Evolutionary conservation across 208 protist genomes (phyloP).

Genomic region (Herpetomonas muscarum): DNA sequence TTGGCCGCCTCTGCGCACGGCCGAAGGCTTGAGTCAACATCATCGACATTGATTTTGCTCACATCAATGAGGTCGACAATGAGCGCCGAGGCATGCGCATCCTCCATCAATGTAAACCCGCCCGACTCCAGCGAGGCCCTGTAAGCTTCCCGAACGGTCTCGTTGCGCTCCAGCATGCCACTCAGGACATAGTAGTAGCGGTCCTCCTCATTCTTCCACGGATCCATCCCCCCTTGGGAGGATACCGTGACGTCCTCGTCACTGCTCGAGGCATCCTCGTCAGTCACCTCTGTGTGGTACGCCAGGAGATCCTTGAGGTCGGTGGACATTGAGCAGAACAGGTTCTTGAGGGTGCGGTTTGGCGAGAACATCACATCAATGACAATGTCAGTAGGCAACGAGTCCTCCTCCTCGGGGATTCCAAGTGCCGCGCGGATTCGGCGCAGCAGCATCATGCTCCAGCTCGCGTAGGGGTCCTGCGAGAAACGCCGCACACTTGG

Average conservation of each 20-base stretch:
- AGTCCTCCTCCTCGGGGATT: constrained; percentile 17
- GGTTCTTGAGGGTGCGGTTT: constrained; percentile 73
- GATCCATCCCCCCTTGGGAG: constrained; percentile 15
- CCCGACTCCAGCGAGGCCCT: constrained; percentile 44
- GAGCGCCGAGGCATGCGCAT: constrained; percentile 53
- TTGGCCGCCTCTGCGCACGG: constrained; percentile 7
- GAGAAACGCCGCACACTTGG: constrained; percentile 44
- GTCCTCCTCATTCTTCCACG: constrained; percentile 66
- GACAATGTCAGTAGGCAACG: constrained; percentile 35
- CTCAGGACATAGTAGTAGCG: constrained; percentile 75
- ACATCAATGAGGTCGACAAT: constrained; percentile 77
- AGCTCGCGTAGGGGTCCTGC: constrained; percentile 62
- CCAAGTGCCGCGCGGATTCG: constrained; percentile 44
- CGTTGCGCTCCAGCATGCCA: constrained; percentile 46
- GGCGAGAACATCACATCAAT: constrained; percentile 77
- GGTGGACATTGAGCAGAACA: constrained; percentile 61
- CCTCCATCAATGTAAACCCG: constrained; percentile 74
- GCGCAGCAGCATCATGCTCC: constrained; percentile 50
- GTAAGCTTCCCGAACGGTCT: constrained; percentile 49
- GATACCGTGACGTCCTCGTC: constrained; percentile 7
- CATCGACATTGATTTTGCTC: constrained; percentile 30
- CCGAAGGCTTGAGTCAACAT: constrained; percentile 43
- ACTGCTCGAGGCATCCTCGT: background rate
- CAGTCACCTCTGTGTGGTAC: constrained; percentile 3
- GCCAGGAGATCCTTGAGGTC: constrained; percentile 49